Percentiles rank a stretch among this genome's conserved stretches.
phyloP scores from a whole-genome alignment of 495 filamentous ascomycete species.

The Corynascus novoguineensis region DNA sequence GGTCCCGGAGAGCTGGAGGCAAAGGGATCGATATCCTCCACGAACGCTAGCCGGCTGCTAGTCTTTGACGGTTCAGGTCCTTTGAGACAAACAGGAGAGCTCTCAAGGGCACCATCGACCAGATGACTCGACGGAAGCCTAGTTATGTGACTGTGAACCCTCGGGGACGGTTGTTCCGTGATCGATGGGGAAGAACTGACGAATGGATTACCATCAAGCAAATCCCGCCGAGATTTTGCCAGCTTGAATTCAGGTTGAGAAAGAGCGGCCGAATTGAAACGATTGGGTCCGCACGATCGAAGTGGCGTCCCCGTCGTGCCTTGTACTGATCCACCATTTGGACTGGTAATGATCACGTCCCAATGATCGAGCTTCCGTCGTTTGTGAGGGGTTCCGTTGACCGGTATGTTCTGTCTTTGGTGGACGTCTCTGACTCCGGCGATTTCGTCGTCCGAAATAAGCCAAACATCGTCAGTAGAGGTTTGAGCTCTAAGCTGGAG shows the following conservation, averaged over 20 bases:
- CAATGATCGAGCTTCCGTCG: constrained; percentile 23
- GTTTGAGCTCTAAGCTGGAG: neutral
- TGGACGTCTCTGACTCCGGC: neutral
- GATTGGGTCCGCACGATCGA: neutral
- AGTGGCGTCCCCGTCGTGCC: neutral
- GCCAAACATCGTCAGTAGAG: constrained; percentile 7
- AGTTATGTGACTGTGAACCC: neutral
- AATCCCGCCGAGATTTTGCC: neutral
- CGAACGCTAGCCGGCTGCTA: neutral
- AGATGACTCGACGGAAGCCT: neutral
- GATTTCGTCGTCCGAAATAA: constrained; percentile 46
- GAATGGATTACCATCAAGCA: constrained; percentile 10
- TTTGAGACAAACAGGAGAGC: constrained; percentile 11
- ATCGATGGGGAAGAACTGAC: constrained; percentile 16
- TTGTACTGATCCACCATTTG: neutral
- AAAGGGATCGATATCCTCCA: constrained; percentile 21
- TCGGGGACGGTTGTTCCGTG: neutral
- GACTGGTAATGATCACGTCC: neutral
- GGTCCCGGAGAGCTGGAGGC: constrained; percentile 14
- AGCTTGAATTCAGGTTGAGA: neutral
- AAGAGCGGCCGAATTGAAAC: neutral
- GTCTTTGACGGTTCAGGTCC: neutral
- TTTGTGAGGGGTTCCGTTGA: constrained; percentile 17
- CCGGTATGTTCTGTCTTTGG: neutral
- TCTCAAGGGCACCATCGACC: constrained; percentile 14